These are phyloP conservation scores for Primulina tabacum DNA, from an alignment of 257 asterid species.

Conservation along the genomic window DNA sequence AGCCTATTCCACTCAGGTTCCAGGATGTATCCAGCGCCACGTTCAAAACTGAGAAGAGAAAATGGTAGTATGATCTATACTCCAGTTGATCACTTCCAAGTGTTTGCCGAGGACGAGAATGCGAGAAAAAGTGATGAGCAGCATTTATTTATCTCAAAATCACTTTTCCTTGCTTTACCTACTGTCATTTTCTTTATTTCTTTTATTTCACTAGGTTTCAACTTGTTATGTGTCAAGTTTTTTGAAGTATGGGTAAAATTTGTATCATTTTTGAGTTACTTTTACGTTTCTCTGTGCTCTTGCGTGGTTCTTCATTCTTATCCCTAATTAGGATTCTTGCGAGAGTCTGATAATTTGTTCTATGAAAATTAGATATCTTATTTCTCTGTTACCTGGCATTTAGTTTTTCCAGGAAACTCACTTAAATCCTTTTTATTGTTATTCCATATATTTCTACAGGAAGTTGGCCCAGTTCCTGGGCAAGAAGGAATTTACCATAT, in stretches of 20 bases:
- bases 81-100: neutral
- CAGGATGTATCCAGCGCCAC: neutral
- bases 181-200: neutral
- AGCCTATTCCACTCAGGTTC: neutral
- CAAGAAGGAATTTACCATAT: slow-evolving; percentile 59
- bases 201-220: neutral
- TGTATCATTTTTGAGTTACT: too few species aligned
- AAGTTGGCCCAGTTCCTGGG: slow-evolving; percentile 53
- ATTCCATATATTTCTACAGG: slow-evolving; percentile 37
- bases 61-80: neutral
- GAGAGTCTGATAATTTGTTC: neutral
- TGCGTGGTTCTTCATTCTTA: slow-evolving; percentile 10
- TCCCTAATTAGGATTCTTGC: neutral
- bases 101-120: too few species aligned
- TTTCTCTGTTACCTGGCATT: too few species aligned
- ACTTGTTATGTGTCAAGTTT: neutral
- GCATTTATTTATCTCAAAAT: too few species aligned
- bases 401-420: neutral
- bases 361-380: neutral
- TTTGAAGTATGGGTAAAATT: neutral
- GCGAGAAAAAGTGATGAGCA: too few species aligned
- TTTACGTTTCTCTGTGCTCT: neutral
- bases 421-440: neutral
- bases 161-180: neutral
- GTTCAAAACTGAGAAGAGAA: neutral